Base-by-base conservation (phyloP, 129 eudicot species). In the Helichrysum umbraculigerum region DNA sequence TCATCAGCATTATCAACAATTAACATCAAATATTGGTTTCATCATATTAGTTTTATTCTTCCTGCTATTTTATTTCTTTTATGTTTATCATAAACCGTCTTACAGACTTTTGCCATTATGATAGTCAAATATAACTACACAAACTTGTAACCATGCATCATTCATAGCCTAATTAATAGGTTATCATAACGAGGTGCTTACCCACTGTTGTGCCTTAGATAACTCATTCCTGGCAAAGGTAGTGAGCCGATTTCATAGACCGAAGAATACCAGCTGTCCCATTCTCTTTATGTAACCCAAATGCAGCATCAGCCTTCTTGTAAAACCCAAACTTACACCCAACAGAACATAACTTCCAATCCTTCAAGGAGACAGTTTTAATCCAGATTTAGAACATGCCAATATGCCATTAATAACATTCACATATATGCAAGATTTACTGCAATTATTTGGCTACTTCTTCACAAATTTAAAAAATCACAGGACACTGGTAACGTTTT, bases 211-310 rank as follows among this genome's bases (percentile, higher is more conserved):
- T 78, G 92, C 92, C 76, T 52, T 12, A 67, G 65, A 70, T 56
- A 88, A 33, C 79, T 88, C 73, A 74, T 88, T 85, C 76, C 85
- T 86, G 10, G 73, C 72, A 81, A 85, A 88, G 72, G 72, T 88
- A 88, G 60, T 78, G 80, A 78, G 86, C 54, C 19, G 92, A 83
- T 79, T 88, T 90, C 90, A 88, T 88, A 17, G 92, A 88, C 22
- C 86, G 92, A 22, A 83, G 85, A 79, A 37, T 37, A 37, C 44
- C 44, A 37, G 44, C 11, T 7, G 44, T 37, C 11, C 11, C 44
- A 37, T 37, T 37, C 44, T 37, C 44, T 37, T 37, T 37, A 37
- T 37, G 44, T 37, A 37, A 37, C 44, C 44, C 44, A 37, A 37
- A 37, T 7, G 44, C 44, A 37, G 44, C 44, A 37, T 37, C 44